Evolutionary conservation across 371 early-diverging fungal species (phyloP).

Genomic region (Umbelopsis sp.): DNA sequence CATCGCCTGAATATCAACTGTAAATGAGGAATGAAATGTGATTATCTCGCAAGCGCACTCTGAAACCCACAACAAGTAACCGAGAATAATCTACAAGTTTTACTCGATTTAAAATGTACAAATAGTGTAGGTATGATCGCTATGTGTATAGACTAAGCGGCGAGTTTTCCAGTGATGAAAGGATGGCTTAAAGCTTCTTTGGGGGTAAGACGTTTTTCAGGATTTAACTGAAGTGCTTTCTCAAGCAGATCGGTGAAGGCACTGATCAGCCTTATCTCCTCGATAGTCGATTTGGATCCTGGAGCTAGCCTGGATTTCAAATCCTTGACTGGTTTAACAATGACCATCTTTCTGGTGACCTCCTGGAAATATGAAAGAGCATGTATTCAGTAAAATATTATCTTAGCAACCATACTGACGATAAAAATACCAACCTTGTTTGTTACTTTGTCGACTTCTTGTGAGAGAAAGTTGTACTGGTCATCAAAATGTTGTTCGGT

Average conservation of each 20-base stretch:
- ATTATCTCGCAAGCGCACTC: too few species aligned
- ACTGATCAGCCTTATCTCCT: conserved; percentile 50
- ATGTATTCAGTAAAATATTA: too few species aligned
- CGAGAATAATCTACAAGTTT: background rate
- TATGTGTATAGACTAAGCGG: background rate
- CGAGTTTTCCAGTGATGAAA: conserved; percentile 70
- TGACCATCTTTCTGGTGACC: conserved; percentile 63
- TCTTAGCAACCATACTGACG: too few species aligned
- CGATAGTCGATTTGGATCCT: conserved; percentile 44
- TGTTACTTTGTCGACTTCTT: conserved; percentile 72
- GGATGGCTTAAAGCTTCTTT: conserved; percentile 89
- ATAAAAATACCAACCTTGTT: conserved; percentile 68
- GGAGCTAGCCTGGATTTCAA: conserved; percentile 66
- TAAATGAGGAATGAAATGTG: too few species aligned
- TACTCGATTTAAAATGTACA: conserved; percentile 2
- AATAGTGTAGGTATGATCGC: background rate
- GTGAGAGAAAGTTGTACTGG: conserved; percentile 64
- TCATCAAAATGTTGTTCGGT: conserved; percentile 86
- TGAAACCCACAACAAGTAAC: too few species aligned
- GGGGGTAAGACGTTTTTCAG: conserved; percentile 91
- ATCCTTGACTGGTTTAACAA: conserved; percentile 73
- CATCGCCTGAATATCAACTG: too few species aligned
- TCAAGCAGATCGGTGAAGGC: conserved; percentile 85
- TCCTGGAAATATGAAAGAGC: conserved; percentile 40
- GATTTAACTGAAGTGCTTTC: conserved; percentile 85